A percentile compares a stretch with the other conserved stretches of the same genome.
These are phyloP conservation scores for Clarkia xantiana DNA, from an alignment of 345 rosid species.

Conservation along the genomic window DNA sequence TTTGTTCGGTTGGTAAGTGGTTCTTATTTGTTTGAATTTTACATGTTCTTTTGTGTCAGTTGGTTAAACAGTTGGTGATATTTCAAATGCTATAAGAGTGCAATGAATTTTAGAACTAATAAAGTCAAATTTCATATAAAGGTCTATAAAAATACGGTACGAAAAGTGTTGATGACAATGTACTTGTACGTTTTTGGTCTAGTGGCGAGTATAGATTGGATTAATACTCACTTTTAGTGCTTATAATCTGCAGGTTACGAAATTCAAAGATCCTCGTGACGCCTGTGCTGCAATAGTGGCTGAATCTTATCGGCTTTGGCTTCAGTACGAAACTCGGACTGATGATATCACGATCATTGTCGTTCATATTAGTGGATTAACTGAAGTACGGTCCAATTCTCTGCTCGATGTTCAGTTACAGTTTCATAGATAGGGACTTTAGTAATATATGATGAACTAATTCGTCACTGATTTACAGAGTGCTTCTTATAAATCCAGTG, in stretches of 20 bases:
- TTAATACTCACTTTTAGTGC: not conserved
- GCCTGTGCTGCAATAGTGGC: constrained; percentile 99
- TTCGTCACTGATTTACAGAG: constrained; percentile 28
- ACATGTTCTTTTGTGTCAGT: too few species aligned
- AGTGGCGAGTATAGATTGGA: not conserved
- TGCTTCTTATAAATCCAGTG: constrained; percentile 28
- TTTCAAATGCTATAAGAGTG: too few species aligned
- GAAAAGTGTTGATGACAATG: too few species aligned
- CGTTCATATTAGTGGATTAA: constrained; percentile 72
- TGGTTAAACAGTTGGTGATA: too few species aligned
- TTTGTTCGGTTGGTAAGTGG: constrained; percentile 97
- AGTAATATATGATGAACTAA: not conserved
- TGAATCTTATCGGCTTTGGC: constrained; percentile 97
- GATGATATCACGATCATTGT: constrained; percentile 97
- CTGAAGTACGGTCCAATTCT: constrained; percentile 35
- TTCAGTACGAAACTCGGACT: constrained; percentile 98
- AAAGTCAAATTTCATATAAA: too few species aligned
- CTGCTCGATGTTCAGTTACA: not conserved
- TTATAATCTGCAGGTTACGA: constrained; percentile 55
- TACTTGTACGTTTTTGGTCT: not conserved
- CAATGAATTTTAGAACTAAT: too few species aligned
- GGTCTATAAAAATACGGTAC: too few species aligned
- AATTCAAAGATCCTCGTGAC: constrained; percentile 91
- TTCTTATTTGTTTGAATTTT: not conserved
- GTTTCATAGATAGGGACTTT: not conserved